phyloP scores from a whole-genome alignment of 2,329 filamentous ascomycete species.

The Pestalotiopsis fici region DNA sequence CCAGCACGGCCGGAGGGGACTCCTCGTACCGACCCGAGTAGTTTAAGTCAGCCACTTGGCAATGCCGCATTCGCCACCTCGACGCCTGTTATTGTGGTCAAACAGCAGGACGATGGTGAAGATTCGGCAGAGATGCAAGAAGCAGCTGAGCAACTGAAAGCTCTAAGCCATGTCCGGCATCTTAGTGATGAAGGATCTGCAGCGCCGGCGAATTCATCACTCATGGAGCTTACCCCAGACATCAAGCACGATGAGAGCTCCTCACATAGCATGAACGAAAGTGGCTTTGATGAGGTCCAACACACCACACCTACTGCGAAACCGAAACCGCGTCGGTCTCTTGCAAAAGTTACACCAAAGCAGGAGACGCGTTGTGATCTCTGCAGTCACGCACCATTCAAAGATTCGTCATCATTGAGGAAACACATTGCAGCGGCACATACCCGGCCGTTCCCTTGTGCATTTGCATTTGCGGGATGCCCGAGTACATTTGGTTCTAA shows the following conservation, averaged over 20 bases:
- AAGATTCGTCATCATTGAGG: constrained; percentile 65
- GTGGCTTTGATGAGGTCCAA: constrained; percentile 39
- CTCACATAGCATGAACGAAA: constrained; percentile 40
- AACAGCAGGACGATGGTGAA: constrained; percentile 52
- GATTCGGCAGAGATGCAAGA: constrained; percentile 72
- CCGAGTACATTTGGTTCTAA: constrained; percentile 84
- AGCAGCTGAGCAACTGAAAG: constrained; percentile 67
- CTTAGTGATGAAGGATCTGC: constrained; percentile 44
- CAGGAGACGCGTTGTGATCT: constrained; percentile 63
- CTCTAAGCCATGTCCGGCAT: constrained; percentile 63
- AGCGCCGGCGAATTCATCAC: constrained; percentile 21
- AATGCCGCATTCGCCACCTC: constrained; percentile 22
- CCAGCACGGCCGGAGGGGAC: constrained; percentile 26
- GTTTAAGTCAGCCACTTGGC: constrained; percentile 23
- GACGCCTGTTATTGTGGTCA: constrained; percentile 28
- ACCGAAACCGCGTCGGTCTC: constrained; percentile 46
- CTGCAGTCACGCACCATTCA: constrained; percentile 66
- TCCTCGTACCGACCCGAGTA: constrained; percentile 24
- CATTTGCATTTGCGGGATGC: constrained; percentile 84
- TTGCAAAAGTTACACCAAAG: constrained; percentile 50
- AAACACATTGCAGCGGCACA: constrained; percentile 71
- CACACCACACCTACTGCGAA: constrained; percentile 37
- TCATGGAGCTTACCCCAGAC: constrained; percentile 26
- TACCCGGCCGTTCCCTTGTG: constrained; percentile 78
- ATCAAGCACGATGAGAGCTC: constrained; percentile 42